Base-by-base conservation (phyloP, 202 grass and related monocot genomes). In the Cymbopogon flexuosus region DNA sequence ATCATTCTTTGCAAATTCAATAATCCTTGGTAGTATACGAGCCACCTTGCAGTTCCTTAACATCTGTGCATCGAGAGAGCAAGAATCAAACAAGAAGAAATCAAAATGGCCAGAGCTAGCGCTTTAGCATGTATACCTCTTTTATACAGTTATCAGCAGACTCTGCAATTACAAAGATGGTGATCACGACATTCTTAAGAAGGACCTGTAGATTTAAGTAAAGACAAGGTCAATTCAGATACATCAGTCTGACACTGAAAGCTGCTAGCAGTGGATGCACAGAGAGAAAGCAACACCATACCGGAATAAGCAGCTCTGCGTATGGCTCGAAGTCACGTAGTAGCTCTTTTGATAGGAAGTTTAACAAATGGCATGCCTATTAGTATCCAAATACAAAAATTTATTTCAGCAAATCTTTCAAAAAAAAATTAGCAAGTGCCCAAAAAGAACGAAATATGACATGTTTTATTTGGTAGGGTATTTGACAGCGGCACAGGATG, bases 121-220 rank as follows among this genome's bases (percentile, higher is more conserved):
- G 14, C 33, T 68, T 73, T 36, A 70, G 5, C 13, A 73, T 85
- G 12, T 41, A 2, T 89, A 97, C 94, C 85, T 89, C 91, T 86
- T 97, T 97, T 89, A 97, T 92, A 72, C 94, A 97, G 59, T 84
- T 92, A 83, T 97, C 94, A 57, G 91, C 88, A 21, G 94, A 86
- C 0, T 97, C 90, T 8, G 90, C 88, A 82, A 97, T 97, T 72
- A 97, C 88, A 84, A 84, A 68, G 79, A 97, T 88, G 24, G 94
- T 97, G 68, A 97, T 94, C 10, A 94, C 87, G 76, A 92, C 89
- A 78, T 92, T 85, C 83, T 92, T 97, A 46, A 97, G 89, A 76
- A 97, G 94, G 36, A 89, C 88, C 94, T 97, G 24, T 4, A 69
- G 29, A 74, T 74, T 88, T 69, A 39, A 62, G n/a, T 49, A 62